Percentiles rank a stretch among this genome's conserved stretches.
Evolutionary conservation across 257 asterid genomes (phyloP).

Genomic region (Gardenia jasminoides): DNA sequence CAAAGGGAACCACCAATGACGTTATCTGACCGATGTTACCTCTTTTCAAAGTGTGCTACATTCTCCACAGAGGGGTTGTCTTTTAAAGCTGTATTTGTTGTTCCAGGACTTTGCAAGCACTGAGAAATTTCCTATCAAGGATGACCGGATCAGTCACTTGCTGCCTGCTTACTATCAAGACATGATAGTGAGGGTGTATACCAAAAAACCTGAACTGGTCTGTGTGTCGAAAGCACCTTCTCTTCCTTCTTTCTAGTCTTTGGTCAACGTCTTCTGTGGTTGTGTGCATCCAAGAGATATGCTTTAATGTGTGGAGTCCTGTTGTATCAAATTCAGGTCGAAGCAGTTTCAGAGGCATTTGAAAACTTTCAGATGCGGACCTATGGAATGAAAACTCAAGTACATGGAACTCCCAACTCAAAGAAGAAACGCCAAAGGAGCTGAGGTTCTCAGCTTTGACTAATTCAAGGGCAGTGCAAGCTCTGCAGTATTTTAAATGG

Average conservation of each 20-base stretch:
- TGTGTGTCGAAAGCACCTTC: slow-evolving; percentile 3
- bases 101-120: slow-evolving; percentile 62
- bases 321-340: slow-evolving; percentile 46
- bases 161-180: slow-evolving; percentile 81
- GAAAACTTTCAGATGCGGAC: slow-evolving; percentile 71
- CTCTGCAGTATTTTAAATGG: not conserved
- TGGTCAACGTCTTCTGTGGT: no score
- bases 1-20: not conserved
- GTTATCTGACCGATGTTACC: not conserved
- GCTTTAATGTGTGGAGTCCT: not conserved
- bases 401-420: slow-evolving; percentile 70
- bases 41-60: not conserved
- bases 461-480: not conserved
- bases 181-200: slow-evolving; percentile 78
- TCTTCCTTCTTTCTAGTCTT: not conserved
- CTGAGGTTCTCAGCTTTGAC: not conserved
- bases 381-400: slow-evolving; percentile 72
- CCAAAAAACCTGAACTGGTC: slow-evolving; percentile 74
- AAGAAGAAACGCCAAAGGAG: slow-evolving; percentile 40
- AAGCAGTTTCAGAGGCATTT: slow-evolving; percentile 68
- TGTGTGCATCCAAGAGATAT: not conserved
- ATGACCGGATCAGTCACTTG: slow-evolving; percentile 69
- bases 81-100: slow-evolving; percentile 2
- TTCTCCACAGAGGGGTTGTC: not conserved
- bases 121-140: slow-evolving; percentile 42